Base-by-base conservation (phyloP, 73 alveolate genomes). In the Uronychia setigera region DNA sequence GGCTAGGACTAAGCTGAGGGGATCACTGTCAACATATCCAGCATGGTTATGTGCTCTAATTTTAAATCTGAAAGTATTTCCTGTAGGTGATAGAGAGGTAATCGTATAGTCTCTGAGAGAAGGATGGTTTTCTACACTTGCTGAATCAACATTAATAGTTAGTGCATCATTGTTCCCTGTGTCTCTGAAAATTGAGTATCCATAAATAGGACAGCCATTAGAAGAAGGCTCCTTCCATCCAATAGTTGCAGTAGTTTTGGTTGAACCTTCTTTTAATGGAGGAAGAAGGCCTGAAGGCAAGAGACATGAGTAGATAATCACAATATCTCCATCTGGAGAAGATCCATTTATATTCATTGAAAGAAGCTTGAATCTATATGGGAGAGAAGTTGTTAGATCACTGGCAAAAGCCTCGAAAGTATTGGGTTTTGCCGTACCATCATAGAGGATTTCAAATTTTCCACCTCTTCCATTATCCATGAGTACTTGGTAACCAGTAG, bases 381-480 rank as follows among this genome's bases (percentile, higher is more conserved):
- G 91, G 29, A 78, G 60, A 1, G 92, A 92, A 9, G 92, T 85
- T 1, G 78, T 74, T 1, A 90, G 86, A 57, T 77, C 77, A 14
- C 77, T 58, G 26, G 88, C 88, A 0, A 86, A 57, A 46, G 35
- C 74, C 32, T 29, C 29, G 31, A 32, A 32, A 1, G 59, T 59
- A 33, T 79, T 80, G 57, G 95, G 95, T 27, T 28, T 46, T 34
- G 35, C 60, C 26, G 85, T 28, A 19, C 95, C 95, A 85, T 84
- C 91, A 80, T 85, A 85, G 33, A 90, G 75, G 0, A 80, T 34
- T 26, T 32, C 26, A 35, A 80, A 75, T 13, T 79, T 74, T 26
- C 95, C 95, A 33, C 84, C 76, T 26, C 29, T 32, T 31, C 95
- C 95, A 84, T 80, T 92, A 80, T 90, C 95, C 83, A 80, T 80